Conservation (phyloP, 1,284 basidiomycete genomes). For the Leccinum huronense region DNA sequence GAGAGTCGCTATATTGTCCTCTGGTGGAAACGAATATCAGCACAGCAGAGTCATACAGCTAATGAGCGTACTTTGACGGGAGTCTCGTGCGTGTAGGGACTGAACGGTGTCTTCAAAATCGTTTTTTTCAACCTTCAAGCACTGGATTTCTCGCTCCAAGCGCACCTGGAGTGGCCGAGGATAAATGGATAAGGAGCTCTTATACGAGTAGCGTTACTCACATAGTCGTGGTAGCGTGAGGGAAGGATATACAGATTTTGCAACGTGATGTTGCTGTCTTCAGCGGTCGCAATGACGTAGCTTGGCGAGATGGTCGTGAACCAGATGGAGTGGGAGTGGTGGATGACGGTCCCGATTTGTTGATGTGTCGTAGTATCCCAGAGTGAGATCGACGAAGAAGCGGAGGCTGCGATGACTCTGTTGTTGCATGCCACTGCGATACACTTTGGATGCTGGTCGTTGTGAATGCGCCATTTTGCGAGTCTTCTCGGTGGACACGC, state of each 20-base stretch:
- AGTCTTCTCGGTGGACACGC: too few species aligned
- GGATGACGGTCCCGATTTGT: background rate
- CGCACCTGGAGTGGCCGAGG: too few species aligned
- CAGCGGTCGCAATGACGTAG: background rate
- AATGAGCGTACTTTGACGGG: too few species aligned
- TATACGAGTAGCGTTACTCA: background rate
- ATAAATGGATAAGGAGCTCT: background rate
- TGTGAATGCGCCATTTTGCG: background rate
- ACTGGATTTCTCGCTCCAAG: too few species aligned
- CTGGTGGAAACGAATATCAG: too few species aligned
- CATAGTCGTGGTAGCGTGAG: background rate
- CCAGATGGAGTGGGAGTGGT: background rate
- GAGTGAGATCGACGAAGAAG: background rate
- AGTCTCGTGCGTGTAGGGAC: too few species aligned
- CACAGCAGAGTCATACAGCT: too few species aligned
- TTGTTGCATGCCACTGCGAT: background rate
- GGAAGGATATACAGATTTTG: background rate
- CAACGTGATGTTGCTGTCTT: background rate
- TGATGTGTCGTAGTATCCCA: background rate
- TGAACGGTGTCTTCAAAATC: too few species aligned
- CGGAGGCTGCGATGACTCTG: background rate
- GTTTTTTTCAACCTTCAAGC: too few species aligned
- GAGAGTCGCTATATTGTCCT: too few species aligned
- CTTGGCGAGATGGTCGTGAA: background rate
- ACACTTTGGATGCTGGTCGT: fast-evolving